Percentiles rank a stretch among this genome's conserved stretches.
phyloP scores from a whole-genome alignment of 1,284 basidiomycete genomes.

The Sparassis latifolia region DNA sequence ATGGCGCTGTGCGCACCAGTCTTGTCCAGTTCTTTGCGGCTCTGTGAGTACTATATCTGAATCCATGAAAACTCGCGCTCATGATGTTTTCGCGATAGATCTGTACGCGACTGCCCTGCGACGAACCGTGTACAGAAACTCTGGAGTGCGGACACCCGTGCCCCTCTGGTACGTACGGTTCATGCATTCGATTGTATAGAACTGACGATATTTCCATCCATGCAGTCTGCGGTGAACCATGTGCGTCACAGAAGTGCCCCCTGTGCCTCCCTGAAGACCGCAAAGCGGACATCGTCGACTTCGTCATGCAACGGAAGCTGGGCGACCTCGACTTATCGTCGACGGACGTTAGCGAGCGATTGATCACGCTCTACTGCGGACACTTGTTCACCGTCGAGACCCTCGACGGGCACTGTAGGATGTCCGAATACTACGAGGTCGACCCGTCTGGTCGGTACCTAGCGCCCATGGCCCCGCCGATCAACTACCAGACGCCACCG shows the following conservation, averaged over 20 bases:
- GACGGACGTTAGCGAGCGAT: constrained; percentile 39
- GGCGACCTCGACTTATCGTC: constrained; percentile 40
- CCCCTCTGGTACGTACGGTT: constrained; percentile 50
- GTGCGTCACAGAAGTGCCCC: constrained; percentile 49
- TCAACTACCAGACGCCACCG: constrained; percentile 38
- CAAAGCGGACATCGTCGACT: constrained; percentile 46
- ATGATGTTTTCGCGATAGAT: constrained; percentile 32
- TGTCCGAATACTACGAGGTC: constrained; percentile 47
- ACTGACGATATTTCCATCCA: no score
- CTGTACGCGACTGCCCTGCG: constrained; percentile 63
- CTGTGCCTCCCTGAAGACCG: constrained; percentile 38
- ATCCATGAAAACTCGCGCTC: neutral
- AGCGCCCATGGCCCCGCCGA: constrained; percentile 34
- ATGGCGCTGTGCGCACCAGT: constrained; percentile 49
- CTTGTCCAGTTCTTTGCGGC: constrained; percentile 64
- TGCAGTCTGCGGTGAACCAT: constrained; percentile 66
- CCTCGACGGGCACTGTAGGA: constrained; percentile 52
- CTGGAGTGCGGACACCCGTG: constrained; percentile 60
- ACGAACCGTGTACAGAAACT: constrained; percentile 41
- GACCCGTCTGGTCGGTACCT: constrained; percentile 31
- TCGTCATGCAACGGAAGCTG: constrained; percentile 48
- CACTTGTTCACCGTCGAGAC: constrained; percentile 71
- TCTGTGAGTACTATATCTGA: constrained; percentile 39
- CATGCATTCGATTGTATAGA: no score
- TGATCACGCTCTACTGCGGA: constrained; percentile 58